These are phyloP conservation scores for Citrus trifoliata DNA, from an alignment of 345 rosid species.

Conservation along the genomic window DNA sequence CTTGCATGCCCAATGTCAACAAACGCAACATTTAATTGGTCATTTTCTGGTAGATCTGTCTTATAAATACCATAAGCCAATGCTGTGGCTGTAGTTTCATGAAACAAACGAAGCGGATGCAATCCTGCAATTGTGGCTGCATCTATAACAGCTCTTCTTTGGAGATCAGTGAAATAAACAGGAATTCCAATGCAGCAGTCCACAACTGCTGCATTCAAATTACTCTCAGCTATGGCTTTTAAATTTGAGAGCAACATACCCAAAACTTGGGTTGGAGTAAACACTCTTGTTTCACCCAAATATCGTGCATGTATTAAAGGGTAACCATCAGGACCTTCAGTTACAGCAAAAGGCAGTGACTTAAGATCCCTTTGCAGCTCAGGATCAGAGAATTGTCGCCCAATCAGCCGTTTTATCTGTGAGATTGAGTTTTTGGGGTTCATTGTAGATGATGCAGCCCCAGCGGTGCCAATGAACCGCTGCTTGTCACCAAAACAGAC, in stretches of 20 bases:
- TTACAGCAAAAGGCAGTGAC: constrained; percentile 62
- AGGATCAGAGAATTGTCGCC: constrained; percentile 79
- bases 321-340: constrained; percentile 85
- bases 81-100: constrained; percentile 94
- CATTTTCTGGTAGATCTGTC: constrained; percentile 90
- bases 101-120: constrained; percentile 80
- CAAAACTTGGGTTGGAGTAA: constrained; percentile 89
- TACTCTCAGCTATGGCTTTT: constrained; percentile 85
- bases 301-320: constrained; percentile 84
- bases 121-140: constrained; percentile 94
- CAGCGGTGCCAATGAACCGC: constrained; percentile 94
- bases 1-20: constrained; percentile 91
- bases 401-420: constrained; percentile 82
- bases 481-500: constrained; percentile 98
- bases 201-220: constrained; percentile 77
- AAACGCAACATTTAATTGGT: constrained; percentile 79
- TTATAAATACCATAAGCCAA: constrained; percentile 96
- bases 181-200: constrained; percentile 98
- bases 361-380: constrained; percentile 88
- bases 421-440: constrained; percentile 93
- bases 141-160: constrained; percentile 89
- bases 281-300: constrained; percentile 73
- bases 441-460: constrained; percentile 94
- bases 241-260: constrained; percentile 86
- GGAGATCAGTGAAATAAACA: constrained; percentile 84